phyloP scores from a whole-genome alignment of 805 yeast genomes.

The Kodamaea nitidulidarum region DNA sequence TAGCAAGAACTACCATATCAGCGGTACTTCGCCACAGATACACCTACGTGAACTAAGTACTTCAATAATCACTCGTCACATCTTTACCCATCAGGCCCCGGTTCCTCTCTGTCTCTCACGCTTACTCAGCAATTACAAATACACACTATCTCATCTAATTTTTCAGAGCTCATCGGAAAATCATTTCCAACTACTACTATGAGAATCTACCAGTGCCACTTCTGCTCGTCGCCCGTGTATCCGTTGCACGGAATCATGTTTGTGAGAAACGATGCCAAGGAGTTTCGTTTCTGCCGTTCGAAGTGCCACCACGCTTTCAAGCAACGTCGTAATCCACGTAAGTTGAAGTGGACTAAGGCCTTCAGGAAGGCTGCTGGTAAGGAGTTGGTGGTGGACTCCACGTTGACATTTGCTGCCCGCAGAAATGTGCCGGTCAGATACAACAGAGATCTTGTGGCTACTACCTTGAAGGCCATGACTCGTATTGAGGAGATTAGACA shows the following conservation, averaged over 20 bases:
- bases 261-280: conserved; percentile 97
- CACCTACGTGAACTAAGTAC: too few relatives aligned
- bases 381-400: conserved; percentile 95
- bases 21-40: too few relatives aligned
- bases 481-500: conserved; percentile 94
- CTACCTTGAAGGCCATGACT: conserved; percentile 91
- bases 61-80: too few relatives aligned
- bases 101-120: neutral
- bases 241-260: conserved; percentile 86
- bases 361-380: conserved; percentile 99
- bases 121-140: neutral
- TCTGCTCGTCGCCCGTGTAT: conserved; percentile 95
- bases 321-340: conserved; percentile 97
- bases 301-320: conserved; percentile 97
- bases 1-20: too few relatives aligned
- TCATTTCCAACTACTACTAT: conserved; percentile 29
- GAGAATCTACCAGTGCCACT: conserved; percentile 91
- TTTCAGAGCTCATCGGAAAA: conserved; percentile 6
- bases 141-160: neutral
- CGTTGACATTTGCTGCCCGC: conserved; percentile 93
- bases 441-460: conserved; percentile 92
- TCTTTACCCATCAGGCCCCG: too few relatives aligned
- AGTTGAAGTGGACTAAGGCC: conserved; percentile 97
- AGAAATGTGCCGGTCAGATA: conserved; percentile 97
- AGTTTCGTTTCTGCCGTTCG: conserved; percentile 94